A percentile compares a stretch with the other conserved stretches of the same genome.
Conservation (phyloP, 2,329 filamentous ascomycete genomes). For the Coniochaeta sp. region DNA sequence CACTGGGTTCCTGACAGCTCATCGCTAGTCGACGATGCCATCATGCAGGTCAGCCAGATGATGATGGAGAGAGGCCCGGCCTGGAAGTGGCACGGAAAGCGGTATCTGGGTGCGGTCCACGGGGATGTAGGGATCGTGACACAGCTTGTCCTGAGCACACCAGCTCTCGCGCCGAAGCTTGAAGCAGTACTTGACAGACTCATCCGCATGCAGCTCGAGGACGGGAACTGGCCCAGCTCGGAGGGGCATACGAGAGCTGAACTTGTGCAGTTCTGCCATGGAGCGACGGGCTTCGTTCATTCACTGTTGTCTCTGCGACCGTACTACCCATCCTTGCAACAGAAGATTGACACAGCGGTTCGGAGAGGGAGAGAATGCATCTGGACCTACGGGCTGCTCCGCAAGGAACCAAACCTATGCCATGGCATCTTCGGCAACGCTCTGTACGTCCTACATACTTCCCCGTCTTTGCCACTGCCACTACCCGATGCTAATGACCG, state of each 20-base stretch:
- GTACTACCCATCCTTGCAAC: constrained; percentile 41
- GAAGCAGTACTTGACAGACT: constrained; percentile 45
- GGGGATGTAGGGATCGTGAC: constrained; percentile 64
- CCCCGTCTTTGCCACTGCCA: background rate
- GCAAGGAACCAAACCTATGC: constrained; percentile 54
- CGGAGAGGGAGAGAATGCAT: constrained; percentile 40
- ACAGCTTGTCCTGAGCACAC: constrained; percentile 56
- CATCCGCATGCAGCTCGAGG: constrained; percentile 48
- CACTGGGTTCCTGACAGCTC: constrained; percentile 44
- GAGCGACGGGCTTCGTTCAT: constrained; percentile 48
- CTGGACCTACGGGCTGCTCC: constrained; percentile 44
- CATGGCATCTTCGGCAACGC: constrained; percentile 54
- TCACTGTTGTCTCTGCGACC: constrained; percentile 42
- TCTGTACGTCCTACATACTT: constrained; percentile 24
- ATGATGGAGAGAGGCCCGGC: constrained; percentile 44
- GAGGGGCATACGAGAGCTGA: constrained; percentile 7
- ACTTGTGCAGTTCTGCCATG: constrained; percentile 55
- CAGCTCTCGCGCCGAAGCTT: constrained; percentile 44
- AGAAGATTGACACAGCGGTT: constrained; percentile 41
- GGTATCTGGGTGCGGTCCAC: constrained; percentile 60
- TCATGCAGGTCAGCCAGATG: constrained; percentile 48
- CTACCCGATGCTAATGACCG: background rate
- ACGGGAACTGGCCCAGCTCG: constrained; percentile 19
- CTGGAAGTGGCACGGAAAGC: constrained; percentile 59
- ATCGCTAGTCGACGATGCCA: constrained; percentile 41